A percentile compares a stretch with the other conserved stretches of the same genome.
Evolutionary conservation across 768 basidiomycete genomes (phyloP).

Genomic region (Xerocomellus dryophilus): DNA sequence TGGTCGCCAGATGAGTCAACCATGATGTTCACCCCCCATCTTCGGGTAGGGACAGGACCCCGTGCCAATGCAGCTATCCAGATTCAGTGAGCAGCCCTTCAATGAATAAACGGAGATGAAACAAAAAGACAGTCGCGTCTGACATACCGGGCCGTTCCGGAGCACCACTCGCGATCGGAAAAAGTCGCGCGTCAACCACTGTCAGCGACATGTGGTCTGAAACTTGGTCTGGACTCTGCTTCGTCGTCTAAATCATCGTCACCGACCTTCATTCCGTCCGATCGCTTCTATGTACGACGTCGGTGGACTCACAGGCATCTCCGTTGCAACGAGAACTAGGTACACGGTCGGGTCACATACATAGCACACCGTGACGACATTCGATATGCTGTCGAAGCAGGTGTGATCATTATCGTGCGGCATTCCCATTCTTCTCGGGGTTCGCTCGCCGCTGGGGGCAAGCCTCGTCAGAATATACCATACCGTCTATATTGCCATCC

Average conservation of each 20-base stretch:
- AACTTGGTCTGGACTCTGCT: conserved; percentile 42
- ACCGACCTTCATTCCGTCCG: neutral
- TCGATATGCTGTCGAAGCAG: neutral
- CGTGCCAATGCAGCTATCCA: neutral
- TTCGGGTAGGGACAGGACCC: neutral
- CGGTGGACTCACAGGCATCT: neutral
- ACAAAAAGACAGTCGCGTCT: neutral
- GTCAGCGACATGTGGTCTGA: conserved; percentile 41
- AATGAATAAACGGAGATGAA: neutral
- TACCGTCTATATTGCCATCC: conserved; percentile 59
- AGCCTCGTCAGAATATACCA: neutral
- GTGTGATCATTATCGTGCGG: conserved; percentile 66
- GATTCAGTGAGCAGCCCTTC: neutral
- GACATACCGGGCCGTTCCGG: neutral
- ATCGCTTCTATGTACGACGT: neutral
- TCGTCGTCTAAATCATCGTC: conserved; percentile 52
- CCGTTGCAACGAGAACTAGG: neutral
- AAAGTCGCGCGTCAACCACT: conserved; percentile 56
- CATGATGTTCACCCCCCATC: neutral
- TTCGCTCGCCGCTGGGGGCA: conserved; percentile 67
- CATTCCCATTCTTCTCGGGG: no score
- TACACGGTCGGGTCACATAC: neutral
- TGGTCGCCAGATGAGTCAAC: neutral
- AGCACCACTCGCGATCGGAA: conserved; percentile 54
- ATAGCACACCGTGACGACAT: neutral